A percentile compares a stretch with the other conserved stretches of the same genome.
Conservation (phyloP, 148 eudicot species). For the Fagopyrum tataricum region DNA sequence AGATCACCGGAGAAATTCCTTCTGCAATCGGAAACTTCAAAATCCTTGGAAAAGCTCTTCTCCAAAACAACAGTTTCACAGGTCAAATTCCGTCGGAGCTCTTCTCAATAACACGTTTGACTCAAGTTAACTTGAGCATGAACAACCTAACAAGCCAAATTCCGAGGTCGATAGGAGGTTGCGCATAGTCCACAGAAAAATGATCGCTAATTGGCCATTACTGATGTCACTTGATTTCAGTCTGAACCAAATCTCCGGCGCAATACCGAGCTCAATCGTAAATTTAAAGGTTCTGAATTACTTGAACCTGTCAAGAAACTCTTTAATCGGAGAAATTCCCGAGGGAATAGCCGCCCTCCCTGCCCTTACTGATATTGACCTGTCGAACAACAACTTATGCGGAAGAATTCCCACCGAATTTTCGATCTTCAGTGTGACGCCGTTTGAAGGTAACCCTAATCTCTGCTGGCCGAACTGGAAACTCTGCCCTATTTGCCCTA, state of each 20-base stretch:
- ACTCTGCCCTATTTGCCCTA: slow-evolving; percentile 28
- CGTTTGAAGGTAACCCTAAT: slow-evolving; percentile 41
- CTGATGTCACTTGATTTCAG: slow-evolving; percentile 41
- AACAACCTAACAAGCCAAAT: slow-evolving; percentile 41
- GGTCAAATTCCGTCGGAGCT: slow-evolving; percentile 40
- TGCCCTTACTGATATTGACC: slow-evolving; percentile 30
- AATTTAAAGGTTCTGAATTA: slow-evolving; percentile 17
- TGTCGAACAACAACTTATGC: slow-evolving; percentile 43
- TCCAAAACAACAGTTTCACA: slow-evolving; percentile 30
- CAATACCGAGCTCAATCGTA: slow-evolving; percentile 27
- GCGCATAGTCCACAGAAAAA: no score
- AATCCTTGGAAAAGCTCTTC: slow-evolving; percentile 14
- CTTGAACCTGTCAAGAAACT: slow-evolving; percentile 34
- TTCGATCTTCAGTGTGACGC: slow-evolving; percentile 20
- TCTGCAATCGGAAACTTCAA: slow-evolving; percentile 25
- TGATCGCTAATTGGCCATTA: no score
- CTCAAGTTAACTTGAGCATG: slow-evolving; percentile 20
- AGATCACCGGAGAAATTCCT: slow-evolving; percentile 43
- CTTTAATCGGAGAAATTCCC: slow-evolving; percentile 42
- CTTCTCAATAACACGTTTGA: slow-evolving; percentile 20
- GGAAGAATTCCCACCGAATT: slow-evolving; percentile 31
- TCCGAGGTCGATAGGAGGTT: slow-evolving; percentile 25
- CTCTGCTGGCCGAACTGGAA: slow-evolving; percentile 28
- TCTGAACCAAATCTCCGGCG: slow-evolving; percentile 30
- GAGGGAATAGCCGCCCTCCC: slow-evolving; percentile 19